Base-by-base conservation (phyloP, 768 basidiomycete species). In the Termitomyces titanicus region DNA sequence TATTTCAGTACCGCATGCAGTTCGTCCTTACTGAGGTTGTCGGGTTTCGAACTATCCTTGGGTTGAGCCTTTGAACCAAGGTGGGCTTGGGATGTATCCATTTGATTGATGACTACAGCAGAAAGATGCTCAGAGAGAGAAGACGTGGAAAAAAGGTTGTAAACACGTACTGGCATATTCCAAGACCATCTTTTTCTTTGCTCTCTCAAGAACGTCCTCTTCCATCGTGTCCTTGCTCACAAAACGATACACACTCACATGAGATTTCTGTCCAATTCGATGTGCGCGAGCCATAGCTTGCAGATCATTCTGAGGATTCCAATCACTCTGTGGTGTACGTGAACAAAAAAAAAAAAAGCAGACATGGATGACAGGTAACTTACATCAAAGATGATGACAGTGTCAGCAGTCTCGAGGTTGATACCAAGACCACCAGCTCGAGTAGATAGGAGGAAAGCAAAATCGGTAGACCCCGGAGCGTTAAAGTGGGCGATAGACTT, bases 211-310 rank as follows among this genome's bases (percentile, higher is more conserved):
- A 18, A 98, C 90, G 66, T 98, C 97, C 74, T 98, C 97, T 72
- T 98, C 97, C 86, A 98, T 97, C 18, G 96, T 98, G 66, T 98
- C 97, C 74, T 98, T 98, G 67, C 93, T 95, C 65, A 99, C 94
- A 68, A 98, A 94, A 25, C 96, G 89, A 71, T 98, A 98, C 46
- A 99, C 97, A 67, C 87, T 98, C 64, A 99, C 97, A 72, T 99
- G 97, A 35, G 89, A 91, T 75, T 98, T 98, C 70, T 98, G 97
- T 3, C 97, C 97, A 65, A 99, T 98, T 56, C 97, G 90, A 75
- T 99, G 97, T 0, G 97, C 97, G 58, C 97, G 88, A 53, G 97
- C 97, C 97, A 98, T 98, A 3, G 97, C 97, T 72, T 98, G 96
- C 57, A 99, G 72, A 68, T 98, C 97, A 70, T 98, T 98, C 71